phyloP scores from a whole-genome alignment of 805 yeast species.

The Kazachstania martiniae region DNA sequence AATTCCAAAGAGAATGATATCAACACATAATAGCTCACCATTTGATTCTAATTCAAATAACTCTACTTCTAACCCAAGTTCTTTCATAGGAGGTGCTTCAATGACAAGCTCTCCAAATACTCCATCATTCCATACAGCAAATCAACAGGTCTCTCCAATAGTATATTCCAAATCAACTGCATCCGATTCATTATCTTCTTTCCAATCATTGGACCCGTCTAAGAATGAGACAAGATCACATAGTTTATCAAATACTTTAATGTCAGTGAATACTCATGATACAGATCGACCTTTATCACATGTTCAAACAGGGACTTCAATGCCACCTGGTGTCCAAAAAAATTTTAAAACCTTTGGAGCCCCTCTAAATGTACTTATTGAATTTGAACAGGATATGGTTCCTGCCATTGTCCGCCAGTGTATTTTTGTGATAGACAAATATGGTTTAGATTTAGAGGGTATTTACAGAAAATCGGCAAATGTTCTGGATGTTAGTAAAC shows the following conservation, averaged over 20 bases:
- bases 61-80: constrained; percentile 5
- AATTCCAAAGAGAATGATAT: constrained; percentile 24
- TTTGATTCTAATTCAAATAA: constrained; percentile 9
- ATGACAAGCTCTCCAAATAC: constrained; percentile 3
- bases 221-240: constrained; percentile 14
- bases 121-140: background rate
- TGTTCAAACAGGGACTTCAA: constrained; percentile 20
- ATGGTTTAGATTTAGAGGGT: constrained; percentile 82
- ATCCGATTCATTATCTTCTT: constrained; percentile 5
- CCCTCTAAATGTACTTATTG: constrained; percentile 65
- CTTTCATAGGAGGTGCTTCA: constrained; percentile 4
- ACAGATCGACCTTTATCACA: constrained; percentile 26
- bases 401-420: constrained; percentile 86
- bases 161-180: constrained; percentile 4
- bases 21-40: constrained; percentile 28
- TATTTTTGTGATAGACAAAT: constrained; percentile 72
- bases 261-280: constrained; percentile 12
- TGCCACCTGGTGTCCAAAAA: constrained; percentile 30
- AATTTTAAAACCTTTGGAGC: constrained; percentile 63
- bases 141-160: background rate
- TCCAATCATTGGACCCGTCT: constrained; percentile 23
- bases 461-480: constrained; percentile 82
- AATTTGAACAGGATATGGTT: constrained; percentile 80
- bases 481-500: constrained; percentile 57
- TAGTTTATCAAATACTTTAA: constrained; percentile 19